phyloP scores from a whole-genome alignment of 148 eudicot genomes.

The Agrostemma githago region DNA sequence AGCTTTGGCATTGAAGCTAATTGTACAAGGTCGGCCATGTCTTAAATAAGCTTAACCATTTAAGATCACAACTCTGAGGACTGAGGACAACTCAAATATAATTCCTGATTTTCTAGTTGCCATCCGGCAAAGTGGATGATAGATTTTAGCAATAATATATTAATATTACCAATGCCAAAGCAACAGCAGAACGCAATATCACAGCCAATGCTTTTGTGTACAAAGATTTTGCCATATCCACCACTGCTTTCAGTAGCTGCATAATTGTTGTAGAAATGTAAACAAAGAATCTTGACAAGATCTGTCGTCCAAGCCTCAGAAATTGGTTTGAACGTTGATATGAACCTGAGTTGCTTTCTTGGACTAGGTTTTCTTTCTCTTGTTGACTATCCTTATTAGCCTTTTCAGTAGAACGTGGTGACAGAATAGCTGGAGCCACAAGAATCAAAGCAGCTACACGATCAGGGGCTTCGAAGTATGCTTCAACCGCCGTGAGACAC shows the following conservation, averaged over 20 bases:
- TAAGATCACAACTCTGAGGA: not conserved
- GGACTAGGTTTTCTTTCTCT: conserved; percentile 26
- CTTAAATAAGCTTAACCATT: not conserved
- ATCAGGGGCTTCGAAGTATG: conserved; percentile 92
- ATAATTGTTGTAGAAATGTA: conserved; percentile 34
- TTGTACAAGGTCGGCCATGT: not conserved
- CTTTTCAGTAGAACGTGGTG: conserved; percentile 45
- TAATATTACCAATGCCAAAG: conserved; percentile 54
- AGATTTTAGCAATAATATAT: conserved; percentile 4
- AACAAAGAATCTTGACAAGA: conserved; percentile 38
- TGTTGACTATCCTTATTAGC: conserved; percentile 28
- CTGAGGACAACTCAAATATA: not conserved
- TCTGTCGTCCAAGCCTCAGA: conserved; percentile 33
- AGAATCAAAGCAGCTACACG: conserved; percentile 86
- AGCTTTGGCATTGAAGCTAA: not conserved
- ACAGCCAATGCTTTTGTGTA: conserved; percentile 68
- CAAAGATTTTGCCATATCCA: conserved; percentile 40
- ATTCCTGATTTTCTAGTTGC: not conserved
- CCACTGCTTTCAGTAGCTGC: conserved; percentile 48
- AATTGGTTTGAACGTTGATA: conserved; percentile 36
- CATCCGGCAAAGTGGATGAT: not conserved
- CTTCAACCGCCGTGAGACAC: conserved; percentile 60
- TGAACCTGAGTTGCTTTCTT: conserved; percentile 38
- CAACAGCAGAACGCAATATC: conserved; percentile 69
- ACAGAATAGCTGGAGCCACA: conserved; percentile 85